phyloP scores from a whole-genome alignment of 2,329 filamentous ascomycete genomes.

The Aureobasidium sp. region DNA sequence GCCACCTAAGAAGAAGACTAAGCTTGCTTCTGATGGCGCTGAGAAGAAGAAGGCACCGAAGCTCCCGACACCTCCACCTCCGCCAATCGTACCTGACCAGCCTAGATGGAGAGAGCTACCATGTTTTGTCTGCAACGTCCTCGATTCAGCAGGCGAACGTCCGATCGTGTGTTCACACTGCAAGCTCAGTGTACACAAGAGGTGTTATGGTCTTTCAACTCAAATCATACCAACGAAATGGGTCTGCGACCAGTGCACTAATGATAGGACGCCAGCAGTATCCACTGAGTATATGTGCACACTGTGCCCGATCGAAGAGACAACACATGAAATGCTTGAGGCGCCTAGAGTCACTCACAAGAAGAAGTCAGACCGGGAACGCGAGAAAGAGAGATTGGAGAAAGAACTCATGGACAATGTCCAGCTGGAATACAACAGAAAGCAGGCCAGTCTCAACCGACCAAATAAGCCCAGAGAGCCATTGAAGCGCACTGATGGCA shows the following conservation, averaged over 20 bases:
- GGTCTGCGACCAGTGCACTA: conserved; percentile 92
- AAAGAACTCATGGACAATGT: conserved; percentile 74
- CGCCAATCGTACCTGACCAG: conserved; percentile 63
- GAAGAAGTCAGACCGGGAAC: conserved; percentile 89
- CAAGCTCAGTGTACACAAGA: conserved; percentile 81
- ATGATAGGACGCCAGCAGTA: conserved; percentile 84
- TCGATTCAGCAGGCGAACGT: conserved; percentile 65
- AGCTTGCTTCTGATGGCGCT: conserved; percentile 40
- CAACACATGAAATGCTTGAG: conserved; percentile 77
- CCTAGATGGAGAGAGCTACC: conserved; percentile 73
- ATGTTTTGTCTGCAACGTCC: conserved; percentile 74
- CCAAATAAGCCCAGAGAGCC: conserved; percentile 81
- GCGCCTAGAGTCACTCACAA: conserved; percentile 69
- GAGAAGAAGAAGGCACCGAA: conserved; percentile 57
- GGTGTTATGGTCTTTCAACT: conserved; percentile 83
- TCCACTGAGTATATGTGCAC: conserved; percentile 95
- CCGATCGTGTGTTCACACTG: conserved; percentile 80
- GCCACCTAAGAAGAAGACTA: conserved; percentile 55
- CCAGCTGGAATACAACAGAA: conserved; percentile 73
- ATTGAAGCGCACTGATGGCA: conserved; percentile 86
- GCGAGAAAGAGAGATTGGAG: conserved; percentile 79
- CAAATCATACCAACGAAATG: conserved; percentile 54
- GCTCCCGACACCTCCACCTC: conserved; percentile 49
- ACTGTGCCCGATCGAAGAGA: conserved; percentile 76
- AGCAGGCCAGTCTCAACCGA: conserved; percentile 76